Conservation (phyloP, 75 land plant species). For the Picea glauca region DNA sequence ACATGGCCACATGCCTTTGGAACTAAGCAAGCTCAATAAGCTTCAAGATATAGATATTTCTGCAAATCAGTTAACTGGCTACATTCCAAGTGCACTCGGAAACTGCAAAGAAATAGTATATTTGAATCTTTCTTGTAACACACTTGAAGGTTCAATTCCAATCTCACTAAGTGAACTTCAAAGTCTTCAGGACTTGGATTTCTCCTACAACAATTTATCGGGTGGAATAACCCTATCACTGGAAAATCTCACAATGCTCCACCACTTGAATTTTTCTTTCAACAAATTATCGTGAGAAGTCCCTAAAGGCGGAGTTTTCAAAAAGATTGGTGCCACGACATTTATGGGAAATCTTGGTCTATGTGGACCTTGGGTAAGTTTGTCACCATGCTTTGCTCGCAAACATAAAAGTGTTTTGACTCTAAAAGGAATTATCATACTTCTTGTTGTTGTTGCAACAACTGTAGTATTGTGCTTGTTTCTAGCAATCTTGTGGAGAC, state of each 20-base stretch:
- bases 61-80: no score
- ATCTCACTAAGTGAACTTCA: slow-evolving; percentile 12
- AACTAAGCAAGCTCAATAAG: no score
- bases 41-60: no score
- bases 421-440: neutral
- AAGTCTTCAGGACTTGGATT: slow-evolving; percentile 22
- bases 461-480: neutral
- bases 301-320: slow-evolving; percentile 2
- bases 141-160: slow-evolving; percentile 17
- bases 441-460: neutral
- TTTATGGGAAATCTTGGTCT: slow-evolving; percentile 4
- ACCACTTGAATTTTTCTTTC: slow-evolving; percentile 6
- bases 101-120: slow-evolving; percentile 1
- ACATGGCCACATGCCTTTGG: no score
- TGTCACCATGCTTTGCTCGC: neutral
- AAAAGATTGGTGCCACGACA: neutral
- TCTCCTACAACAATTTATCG: slow-evolving; percentile 24
- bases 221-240: slow-evolving; percentile 24
- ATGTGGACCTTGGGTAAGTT: neutral
- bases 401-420: neutral
- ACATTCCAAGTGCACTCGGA: no score
- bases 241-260: neutral
- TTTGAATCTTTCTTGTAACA: slow-evolving; percentile 13
- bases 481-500: neutral
- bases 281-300: slow-evolving; percentile 12